Percentiles rank a stretch among this genome's conserved stretches.
phyloP scores from a whole-genome alignment of 352 stramenopile genomes.

The Elongisporangium anandrum region DNA sequence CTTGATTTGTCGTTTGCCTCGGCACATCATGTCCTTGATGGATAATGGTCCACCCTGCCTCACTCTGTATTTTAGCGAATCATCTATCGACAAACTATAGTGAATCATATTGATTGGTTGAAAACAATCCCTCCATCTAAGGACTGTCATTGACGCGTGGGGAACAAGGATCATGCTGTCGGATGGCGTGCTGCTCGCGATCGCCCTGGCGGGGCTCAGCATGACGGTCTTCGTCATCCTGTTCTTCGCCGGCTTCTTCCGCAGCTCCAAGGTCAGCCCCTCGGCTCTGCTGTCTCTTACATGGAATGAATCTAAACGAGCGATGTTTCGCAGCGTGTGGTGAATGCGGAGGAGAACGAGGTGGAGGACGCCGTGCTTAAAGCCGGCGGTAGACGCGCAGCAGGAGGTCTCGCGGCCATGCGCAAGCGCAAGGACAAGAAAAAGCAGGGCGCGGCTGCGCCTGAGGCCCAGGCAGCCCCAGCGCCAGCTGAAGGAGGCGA shows the following conservation, averaged over 20 bases:
- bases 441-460: constrained; percentile 17
- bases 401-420: constrained; percentile 46
- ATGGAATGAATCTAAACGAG: background rate
- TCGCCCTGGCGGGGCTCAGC: constrained; percentile 47
- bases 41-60: background rate
- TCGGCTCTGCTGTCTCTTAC: background rate
- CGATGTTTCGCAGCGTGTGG: constrained; percentile 22
- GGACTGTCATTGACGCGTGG: background rate
- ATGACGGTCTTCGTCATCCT: constrained; percentile 50
- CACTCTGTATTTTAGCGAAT: background rate
- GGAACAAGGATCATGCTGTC: constrained; percentile 29
- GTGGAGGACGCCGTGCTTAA: constrained; percentile 26
- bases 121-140: background rate
- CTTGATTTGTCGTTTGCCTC: background rate
- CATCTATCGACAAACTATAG: background rate
- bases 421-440: constrained; percentile 67
- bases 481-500: constrained; percentile 14
- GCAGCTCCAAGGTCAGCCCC: constrained; percentile 21
- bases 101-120: background rate
- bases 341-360: constrained; percentile 16
- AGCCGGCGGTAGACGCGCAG: constrained; percentile 28
- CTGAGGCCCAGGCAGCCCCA: constrained; percentile 4
- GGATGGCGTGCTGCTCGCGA: constrained; percentile 46
- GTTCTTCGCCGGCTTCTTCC: constrained; percentile 67
- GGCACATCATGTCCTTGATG: background rate